A percentile compares a stretch with the other conserved stretches of the same genome.
phyloP scores from a whole-genome alignment of 2,329 filamentous ascomycete species.

The Scortechinia acanthostroma region DNA sequence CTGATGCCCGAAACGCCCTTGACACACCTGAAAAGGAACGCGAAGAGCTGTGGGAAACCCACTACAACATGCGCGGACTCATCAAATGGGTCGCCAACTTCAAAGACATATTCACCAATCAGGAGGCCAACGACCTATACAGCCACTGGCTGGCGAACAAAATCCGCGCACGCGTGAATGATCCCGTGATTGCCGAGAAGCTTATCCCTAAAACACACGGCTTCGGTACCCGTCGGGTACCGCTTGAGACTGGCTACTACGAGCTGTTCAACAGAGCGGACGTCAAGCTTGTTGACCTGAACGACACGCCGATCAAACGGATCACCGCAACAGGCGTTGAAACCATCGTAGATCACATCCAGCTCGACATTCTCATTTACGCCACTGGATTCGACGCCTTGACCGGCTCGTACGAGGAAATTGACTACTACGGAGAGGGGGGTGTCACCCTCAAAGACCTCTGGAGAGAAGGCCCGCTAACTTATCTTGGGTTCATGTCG shows the following conservation, averaged over 20 bases:
- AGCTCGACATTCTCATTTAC: slow-evolving; percentile 25
- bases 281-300: slow-evolving; percentile 15
- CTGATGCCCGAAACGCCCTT: slow-evolving; percentile 15
- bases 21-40: slow-evolving; percentile 20
- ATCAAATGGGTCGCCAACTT: slow-evolving; percentile 18
- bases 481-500: slow-evolving; percentile 15
- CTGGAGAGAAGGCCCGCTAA: slow-evolving; percentile 6
- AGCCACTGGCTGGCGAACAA: slow-evolving; percentile 20
- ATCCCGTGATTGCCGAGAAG: slow-evolving; percentile 21
- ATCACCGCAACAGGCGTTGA: slow-evolving; percentile 21
- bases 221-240: slow-evolving; percentile 11
- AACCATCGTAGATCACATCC: slow-evolving; percentile 12
- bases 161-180: slow-evolving; percentile 21
- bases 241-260: slow-evolving; percentile 18
- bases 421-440: slow-evolving; percentile 13
- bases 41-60: slow-evolving; percentile 14
- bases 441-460: slow-evolving; percentile 9
- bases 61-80: slow-evolving; percentile 27
- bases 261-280: slow-evolving; percentile 25
- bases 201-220: slow-evolving; percentile 21
- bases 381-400: slow-evolving; percentile 23
- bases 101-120: slow-evolving; percentile 15
- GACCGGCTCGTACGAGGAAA: slow-evolving; percentile 11
- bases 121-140: slow-evolving; percentile 15
- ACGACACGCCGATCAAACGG: slow-evolving; percentile 16